A percentile compares a stretch with the other conserved stretches of the same genome.
Conservation (phyloP, 192 early-diverging fungal genomes). For the Spizellomyces punctatus region DNA sequence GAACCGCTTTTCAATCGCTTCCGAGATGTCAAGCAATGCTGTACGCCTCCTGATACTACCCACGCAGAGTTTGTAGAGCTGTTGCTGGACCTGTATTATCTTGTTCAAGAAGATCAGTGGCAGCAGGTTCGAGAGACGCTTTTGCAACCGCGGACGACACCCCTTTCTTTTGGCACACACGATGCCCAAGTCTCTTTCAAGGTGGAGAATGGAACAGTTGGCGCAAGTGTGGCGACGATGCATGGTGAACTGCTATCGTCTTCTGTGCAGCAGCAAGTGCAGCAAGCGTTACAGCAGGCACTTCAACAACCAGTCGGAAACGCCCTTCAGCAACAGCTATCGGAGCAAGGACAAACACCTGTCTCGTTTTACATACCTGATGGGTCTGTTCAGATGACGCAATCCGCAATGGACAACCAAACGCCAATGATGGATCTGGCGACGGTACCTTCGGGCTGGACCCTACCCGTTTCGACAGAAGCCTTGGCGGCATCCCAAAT, state of each 20-base stretch:
- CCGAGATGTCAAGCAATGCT: conserved; percentile 29
- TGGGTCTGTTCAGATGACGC: background rate
- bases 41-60: conserved; percentile 31
- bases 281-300: background rate
- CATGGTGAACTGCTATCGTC: too few species aligned
- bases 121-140: conserved; percentile 16
- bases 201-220: conserved; percentile 1
- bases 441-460: background rate
- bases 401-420: background rate
- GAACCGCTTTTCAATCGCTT: conserved; percentile 31
- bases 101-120: conserved; percentile 22
- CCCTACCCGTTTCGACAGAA: background rate
- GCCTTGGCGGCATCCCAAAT: too few species aligned
- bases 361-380: background rate
- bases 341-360: background rate
- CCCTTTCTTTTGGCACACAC: background rate
- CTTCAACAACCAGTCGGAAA: background rate
- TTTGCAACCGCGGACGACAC: conserved; percentile 7
- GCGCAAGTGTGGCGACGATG: background rate
- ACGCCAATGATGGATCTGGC: too few species aligned
- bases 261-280: background rate
- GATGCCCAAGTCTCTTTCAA: conserved; percentile 1
- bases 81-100: conserved; percentile 30
- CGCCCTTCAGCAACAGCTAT: background rate
- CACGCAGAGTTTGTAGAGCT: conserved; percentile 38